Conservation (phyloP, 805 yeast species). For the Sugiyamaella chiloensis region DNA sequence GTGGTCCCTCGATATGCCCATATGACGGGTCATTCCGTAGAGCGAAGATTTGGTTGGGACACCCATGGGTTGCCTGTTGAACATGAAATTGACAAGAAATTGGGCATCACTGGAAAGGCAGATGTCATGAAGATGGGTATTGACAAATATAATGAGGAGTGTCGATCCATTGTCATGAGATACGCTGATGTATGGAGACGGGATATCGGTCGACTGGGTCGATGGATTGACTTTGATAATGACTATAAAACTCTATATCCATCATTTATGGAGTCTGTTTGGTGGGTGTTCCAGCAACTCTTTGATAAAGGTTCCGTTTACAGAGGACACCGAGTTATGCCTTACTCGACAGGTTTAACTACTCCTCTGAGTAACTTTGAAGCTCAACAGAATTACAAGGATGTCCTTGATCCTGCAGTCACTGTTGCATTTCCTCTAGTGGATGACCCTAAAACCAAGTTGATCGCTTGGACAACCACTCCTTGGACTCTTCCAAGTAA, state of each 20-base stretch:
- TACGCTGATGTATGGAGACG: conserved; percentile 93
- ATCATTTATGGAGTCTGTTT: conserved; percentile 93
- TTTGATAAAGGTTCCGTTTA: conserved; percentile 84
- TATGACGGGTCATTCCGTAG: conserved; percentile 95
- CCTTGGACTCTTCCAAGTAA: conserved; percentile 99
- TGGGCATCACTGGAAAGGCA: conserved; percentile 87
- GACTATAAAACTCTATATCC: conserved; percentile 97
- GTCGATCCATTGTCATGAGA: conserved; percentile 96
- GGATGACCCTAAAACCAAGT: conserved; percentile 74
- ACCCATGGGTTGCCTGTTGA: conserved; percentile 99
- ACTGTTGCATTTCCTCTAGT: conserved; percentile 82
- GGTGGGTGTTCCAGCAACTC: conserved; percentile 97
- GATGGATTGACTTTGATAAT: conserved; percentile 99
- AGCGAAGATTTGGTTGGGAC: conserved; percentile 99
- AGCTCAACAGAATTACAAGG: conserved; percentile 98
- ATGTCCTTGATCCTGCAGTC: conserved; percentile 94
- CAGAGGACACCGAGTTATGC: conserved; percentile 97
- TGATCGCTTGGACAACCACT: conserved; percentile 99
- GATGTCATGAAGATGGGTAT: conserved; percentile 95
- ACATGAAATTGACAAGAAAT: conserved; percentile 96
- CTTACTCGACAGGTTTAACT: conserved; percentile 95
- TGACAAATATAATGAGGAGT: conserved; percentile 88
- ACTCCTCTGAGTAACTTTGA: conserved; percentile 97
- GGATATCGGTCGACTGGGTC: conserved; percentile 90
- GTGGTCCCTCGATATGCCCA: conserved; percentile 97